Percentiles rank a stretch among this genome's conserved stretches.
These are phyloP conservation scores for Neurospora sp. DNA, from an alignment of 495 filamentous ascomycete species.

Conservation along the genomic window DNA sequence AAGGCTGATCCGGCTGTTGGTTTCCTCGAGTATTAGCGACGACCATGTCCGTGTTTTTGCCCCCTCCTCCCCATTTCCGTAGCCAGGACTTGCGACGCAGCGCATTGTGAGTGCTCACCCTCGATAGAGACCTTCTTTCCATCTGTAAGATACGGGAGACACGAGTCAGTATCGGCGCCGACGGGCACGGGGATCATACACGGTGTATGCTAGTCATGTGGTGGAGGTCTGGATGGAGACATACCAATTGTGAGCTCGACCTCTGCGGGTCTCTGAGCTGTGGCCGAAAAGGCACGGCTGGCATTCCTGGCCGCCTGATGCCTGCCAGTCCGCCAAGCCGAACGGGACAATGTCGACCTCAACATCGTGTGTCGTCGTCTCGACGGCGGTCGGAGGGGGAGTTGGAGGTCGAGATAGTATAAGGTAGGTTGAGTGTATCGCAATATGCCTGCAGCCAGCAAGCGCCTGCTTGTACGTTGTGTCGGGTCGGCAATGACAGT, in stretches of 20 bases:
- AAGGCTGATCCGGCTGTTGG: conserved; percentile 74
- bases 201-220: background rate
- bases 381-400: conserved; percentile 32
- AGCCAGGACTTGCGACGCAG: background rate
- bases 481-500: background rate
- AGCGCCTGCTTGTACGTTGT: background rate
- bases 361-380: conserved; percentile 58
- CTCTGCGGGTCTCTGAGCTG: conserved; percentile 63
- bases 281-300: conserved; percentile 65
- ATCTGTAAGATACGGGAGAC: conserved; percentile 42
- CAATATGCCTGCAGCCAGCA: background rate
- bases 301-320: conserved; percentile 48
- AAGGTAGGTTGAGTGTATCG: background rate
- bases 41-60: background rate
- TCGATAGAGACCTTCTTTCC: conserved; percentile 93
- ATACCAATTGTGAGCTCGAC: conserved; percentile 91
- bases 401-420: conserved; percentile 13
- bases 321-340: conserved; percentile 69
- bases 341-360: conserved; percentile 77
- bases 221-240: conserved; percentile 17
- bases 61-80: background rate
- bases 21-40: conserved; percentile 9
- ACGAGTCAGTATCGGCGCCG: conserved; percentile 20
- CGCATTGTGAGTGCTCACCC: conserved; percentile 43
- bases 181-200: background rate